These are phyloP conservation scores for Cadophora luteo-olivacea DNA, from an alignment of 2,329 filamentous ascomycete species.

Conservation along the genomic window DNA sequence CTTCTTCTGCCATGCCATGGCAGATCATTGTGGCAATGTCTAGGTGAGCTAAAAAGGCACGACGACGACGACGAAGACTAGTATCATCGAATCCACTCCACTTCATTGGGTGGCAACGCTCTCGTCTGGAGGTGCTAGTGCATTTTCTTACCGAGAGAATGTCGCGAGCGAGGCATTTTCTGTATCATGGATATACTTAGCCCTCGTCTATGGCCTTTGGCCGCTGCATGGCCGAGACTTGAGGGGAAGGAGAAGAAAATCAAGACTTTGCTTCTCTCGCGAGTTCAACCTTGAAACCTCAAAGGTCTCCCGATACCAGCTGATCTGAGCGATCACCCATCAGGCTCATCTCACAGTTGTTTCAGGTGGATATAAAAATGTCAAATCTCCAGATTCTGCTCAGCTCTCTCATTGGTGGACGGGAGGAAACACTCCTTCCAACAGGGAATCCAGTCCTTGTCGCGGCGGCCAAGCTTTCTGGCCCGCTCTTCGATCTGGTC, in stretches of 20 bases:
- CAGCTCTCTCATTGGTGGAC: neutral
- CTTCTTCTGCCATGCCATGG: neutral
- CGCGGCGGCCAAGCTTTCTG: conserved; percentile 21
- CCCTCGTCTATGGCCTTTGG: conserved; percentile 10
- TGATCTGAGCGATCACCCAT: neutral
- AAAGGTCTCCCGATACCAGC: neutral
- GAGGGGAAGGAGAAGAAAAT: neutral
- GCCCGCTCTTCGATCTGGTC: conserved; percentile 8
- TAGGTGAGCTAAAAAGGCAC: neutral
- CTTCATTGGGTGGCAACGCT: neutral
- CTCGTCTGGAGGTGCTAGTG: neutral
- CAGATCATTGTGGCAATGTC: conserved; percentile 5
- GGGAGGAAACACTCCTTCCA: conserved; percentile 1
- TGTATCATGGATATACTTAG: conserved; percentile 21
- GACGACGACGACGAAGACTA: conserved; percentile 9
- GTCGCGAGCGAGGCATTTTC: conserved; percentile 25
- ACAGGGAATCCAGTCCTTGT: neutral
- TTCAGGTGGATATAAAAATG: neutral
- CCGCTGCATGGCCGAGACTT: conserved; percentile 13
- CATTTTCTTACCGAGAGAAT: neutral
- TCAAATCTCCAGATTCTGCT: neutral
- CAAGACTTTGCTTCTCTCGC: neutral
- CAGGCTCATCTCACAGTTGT: conserved; percentile 11
- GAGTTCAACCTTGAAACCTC: conserved; percentile 8
- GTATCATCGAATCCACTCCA: neutral